Conservation (phyloP, 73 alveolate species). For the Strombidium stylifer region DNA sequence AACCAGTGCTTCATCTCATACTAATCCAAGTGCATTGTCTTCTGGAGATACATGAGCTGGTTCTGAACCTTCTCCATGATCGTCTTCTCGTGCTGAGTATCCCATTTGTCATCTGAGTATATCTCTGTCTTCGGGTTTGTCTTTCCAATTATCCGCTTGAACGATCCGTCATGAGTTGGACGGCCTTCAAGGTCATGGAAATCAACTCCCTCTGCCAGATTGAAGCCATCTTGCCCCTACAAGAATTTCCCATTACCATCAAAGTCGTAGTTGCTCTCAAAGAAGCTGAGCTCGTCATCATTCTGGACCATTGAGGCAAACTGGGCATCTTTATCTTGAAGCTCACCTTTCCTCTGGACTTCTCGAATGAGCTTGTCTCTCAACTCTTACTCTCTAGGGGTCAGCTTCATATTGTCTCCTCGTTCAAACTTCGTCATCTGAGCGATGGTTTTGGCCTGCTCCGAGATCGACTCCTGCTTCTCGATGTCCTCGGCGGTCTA, state of each 20-base stretch:
- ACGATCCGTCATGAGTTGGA: neutral
- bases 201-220: neutral
- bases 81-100: neutral
- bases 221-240: neutral
- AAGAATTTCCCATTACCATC: neutral
- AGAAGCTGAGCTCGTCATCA: too few species aligned
- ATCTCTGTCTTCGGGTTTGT: neutral
- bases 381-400: neutral
- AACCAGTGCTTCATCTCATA: constrained; percentile 42
- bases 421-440: neutral
- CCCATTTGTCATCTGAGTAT: neutral
- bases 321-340: too few species aligned
- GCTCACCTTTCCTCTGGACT: too few species aligned
- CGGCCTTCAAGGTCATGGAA: neutral
- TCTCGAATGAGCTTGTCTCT: too few species aligned
- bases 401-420: neutral
- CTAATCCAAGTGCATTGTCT: constrained; percentile 7
- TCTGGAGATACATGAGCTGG: constrained; percentile 24
- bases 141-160: neutral
- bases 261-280: neutral
- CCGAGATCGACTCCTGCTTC: neutral
- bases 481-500: neutral
- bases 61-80: constrained; percentile 1
- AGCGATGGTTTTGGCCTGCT: neutral
- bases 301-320: too few species aligned